A percentile compares a stretch with the other conserved stretches of the same genome.
Conservation (phyloP, 2,329 filamentous ascomycete genomes). For the Pezizomycotina sp. region DNA sequence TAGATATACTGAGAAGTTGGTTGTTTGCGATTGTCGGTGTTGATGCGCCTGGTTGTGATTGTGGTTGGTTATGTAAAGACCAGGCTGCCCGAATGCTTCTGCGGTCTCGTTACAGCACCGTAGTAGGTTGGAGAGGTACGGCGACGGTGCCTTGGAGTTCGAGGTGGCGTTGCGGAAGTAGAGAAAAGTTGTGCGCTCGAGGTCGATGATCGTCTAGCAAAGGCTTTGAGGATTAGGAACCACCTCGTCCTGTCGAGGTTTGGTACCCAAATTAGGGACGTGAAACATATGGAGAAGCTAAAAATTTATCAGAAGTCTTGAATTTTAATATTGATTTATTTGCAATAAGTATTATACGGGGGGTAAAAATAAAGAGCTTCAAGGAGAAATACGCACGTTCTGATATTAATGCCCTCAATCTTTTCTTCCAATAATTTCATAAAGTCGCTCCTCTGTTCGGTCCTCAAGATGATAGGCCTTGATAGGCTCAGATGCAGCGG, state of each 20-base stretch:
- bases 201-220: background rate
- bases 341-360: background rate
- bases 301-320: slow-evolving; percentile 16
- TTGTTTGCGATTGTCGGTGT: slow-evolving; percentile 19
- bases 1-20: slow-evolving; percentile 9
- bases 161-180: slow-evolving; percentile 4
- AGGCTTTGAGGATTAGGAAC: slow-evolving; percentile 63
- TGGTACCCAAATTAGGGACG: slow-evolving; percentile 50
- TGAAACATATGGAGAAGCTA: slow-evolving; percentile 23
- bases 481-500: slow-evolving; percentile 88
- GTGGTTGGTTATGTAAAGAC: slow-evolving; percentile 42
- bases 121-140: slow-evolving; percentile 47
- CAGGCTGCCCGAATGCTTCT: slow-evolving; percentile 45
- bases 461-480: slow-evolving; percentile 56
- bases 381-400: slow-evolving; percentile 29
- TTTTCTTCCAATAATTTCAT: slow-evolving; percentile 37
- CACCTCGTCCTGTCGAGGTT: slow-evolving; percentile 55
- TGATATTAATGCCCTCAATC: slow-evolving; percentile 32
- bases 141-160: slow-evolving; percentile 27
- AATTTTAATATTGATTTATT: background rate
- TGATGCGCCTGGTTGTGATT: slow-evolving; percentile 9
- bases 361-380: background rate
- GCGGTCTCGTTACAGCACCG: slow-evolving; percentile 48
- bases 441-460: slow-evolving; percentile 55
- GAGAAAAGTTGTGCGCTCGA: slow-evolving; percentile 22